phyloP scores from a whole-genome alignment of 2,329 filamentous ascomycete genomes.

The Trichoderma atroviride region DNA sequence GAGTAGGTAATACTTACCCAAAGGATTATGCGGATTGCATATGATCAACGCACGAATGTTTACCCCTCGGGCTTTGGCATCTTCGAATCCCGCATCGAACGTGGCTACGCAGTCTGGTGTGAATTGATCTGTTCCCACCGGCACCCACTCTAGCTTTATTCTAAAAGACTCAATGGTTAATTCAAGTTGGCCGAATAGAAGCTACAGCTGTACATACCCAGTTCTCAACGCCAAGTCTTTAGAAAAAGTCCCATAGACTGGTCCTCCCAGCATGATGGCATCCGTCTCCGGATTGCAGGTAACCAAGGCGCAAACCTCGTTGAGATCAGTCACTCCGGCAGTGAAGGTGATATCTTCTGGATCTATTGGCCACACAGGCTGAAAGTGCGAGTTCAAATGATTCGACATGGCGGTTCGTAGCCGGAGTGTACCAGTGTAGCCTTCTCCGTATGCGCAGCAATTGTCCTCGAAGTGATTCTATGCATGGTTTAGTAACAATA shows the following conservation, averaged over 20 bases:
- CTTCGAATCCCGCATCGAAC: background rate
- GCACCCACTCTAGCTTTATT: background rate
- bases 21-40: slow-evolving; percentile 19
- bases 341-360: background rate
- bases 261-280: background rate
- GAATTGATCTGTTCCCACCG: background rate
- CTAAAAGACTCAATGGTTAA: background rate
- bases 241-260: background rate
- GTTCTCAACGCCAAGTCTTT: background rate
- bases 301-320: background rate
- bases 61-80: background rate
- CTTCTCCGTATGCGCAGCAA: background rate
- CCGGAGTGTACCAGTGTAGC: background rate
- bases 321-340: background rate
- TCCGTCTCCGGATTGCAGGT: background rate
- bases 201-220: background rate
- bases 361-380: background rate
- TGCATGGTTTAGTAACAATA: background rate
- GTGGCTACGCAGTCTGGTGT: background rate
- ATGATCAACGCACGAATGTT: slow-evolving; percentile 9
- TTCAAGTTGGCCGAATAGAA: too few relatives aligned
- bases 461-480: background rate
- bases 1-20: background rate
- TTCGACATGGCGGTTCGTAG: background rate
- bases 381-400: background rate